Percentiles rank a stretch among this genome's conserved stretches.
These are phyloP conservation scores for Candida frijolesensis DNA, from an alignment of 1,139 yeast genomes.

Conservation along the genomic window DNA sequence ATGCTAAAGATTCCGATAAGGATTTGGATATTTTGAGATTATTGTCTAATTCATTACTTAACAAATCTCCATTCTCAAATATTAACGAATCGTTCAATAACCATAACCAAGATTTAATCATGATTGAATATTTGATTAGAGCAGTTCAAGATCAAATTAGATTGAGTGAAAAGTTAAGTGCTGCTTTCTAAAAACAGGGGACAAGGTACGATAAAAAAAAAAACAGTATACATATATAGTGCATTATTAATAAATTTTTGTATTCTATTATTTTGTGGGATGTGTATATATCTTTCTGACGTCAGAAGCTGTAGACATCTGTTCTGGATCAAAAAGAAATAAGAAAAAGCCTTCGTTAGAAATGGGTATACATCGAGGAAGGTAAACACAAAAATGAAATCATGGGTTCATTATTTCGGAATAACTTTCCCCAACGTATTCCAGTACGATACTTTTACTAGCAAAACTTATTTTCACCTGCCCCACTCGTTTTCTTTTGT, in stretches of 20 bases:
- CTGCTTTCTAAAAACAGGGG: not conserved
- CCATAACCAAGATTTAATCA: slow-evolving; percentile 79
- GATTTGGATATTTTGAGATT: slow-evolving; percentile 62
- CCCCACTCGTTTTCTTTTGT: not conserved
- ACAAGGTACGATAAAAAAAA: not conserved
- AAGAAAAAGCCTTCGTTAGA: too few relatives aligned
- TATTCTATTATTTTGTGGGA: not conserved
- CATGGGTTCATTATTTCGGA: not conserved
- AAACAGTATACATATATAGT: not conserved
- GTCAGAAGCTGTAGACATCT: not conserved
- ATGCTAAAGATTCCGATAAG: slow-evolving; percentile 43
- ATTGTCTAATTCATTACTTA: slow-evolving; percentile 63
- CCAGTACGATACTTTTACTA: not conserved
- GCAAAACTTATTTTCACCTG: not conserved
- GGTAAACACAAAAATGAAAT: not conserved
- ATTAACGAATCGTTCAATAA: slow-evolving; percentile 66
- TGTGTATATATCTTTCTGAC: not conserved
- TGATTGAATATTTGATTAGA: slow-evolving; percentile 82
- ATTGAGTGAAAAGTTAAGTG: slow-evolving; percentile 67
- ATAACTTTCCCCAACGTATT: not conserved
- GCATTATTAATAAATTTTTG: not conserved
- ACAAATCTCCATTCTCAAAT: slow-evolving; percentile 58
- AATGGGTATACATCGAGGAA: not conserved
- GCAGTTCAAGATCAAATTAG: slow-evolving; percentile 87
- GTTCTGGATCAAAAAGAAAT: not conserved